phyloP scores from a whole-genome alignment of 257 asterid genomes.

The Jasminum sambac region DNA sequence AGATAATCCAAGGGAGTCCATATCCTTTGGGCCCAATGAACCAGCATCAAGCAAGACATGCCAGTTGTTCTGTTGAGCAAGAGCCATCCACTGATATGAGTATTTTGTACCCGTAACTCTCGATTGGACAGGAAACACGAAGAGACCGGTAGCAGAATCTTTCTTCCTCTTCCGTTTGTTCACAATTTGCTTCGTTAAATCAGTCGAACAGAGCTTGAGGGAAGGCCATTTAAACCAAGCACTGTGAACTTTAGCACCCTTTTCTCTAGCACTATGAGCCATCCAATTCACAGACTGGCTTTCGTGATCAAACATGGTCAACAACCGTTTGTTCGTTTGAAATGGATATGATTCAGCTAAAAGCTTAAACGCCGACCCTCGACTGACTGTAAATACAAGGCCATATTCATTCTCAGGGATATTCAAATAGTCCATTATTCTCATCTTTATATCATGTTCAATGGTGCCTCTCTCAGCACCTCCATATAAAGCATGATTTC shows the following conservation, averaged over 20 bases:
- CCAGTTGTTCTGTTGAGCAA: slow-evolving; percentile 99
- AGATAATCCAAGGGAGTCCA: slow-evolving; percentile 98
- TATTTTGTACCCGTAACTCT: slow-evolving; percentile 95
- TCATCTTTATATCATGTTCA: slow-evolving; percentile 78
- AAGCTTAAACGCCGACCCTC: slow-evolving; percentile 93
- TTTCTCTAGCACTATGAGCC: slow-evolving; percentile 94
- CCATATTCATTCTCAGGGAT: slow-evolving; percentile 97
- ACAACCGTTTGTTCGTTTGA: slow-evolving; percentile 84
- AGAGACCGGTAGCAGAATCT: slow-evolving; percentile 89
- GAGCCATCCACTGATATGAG: slow-evolving; percentile 99
- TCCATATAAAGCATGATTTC: slow-evolving; percentile 96
- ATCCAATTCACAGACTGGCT: slow-evolving; percentile 96
- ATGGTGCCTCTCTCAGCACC: slow-evolving; percentile 86
- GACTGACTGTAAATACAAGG: slow-evolving; percentile 95
- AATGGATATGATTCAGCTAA: slow-evolving; percentile 96
- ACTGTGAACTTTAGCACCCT: slow-evolving; percentile 90
- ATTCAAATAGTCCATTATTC: slow-evolving; percentile 94
- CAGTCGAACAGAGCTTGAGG: slow-evolving; percentile 92
- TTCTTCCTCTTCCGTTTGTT: slow-evolving; percentile 82
- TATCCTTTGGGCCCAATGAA: slow-evolving; percentile 94
- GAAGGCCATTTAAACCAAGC: slow-evolving; percentile 99
- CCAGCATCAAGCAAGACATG: slow-evolving; percentile 99
- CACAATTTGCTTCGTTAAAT: slow-evolving; percentile 83
- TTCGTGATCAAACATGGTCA: slow-evolving; percentile 98
- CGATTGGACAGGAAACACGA: slow-evolving; percentile 96